Conservation (phyloP, 495 filamentous ascomycete species). For the Recurvomyces mirabilis region DNA sequence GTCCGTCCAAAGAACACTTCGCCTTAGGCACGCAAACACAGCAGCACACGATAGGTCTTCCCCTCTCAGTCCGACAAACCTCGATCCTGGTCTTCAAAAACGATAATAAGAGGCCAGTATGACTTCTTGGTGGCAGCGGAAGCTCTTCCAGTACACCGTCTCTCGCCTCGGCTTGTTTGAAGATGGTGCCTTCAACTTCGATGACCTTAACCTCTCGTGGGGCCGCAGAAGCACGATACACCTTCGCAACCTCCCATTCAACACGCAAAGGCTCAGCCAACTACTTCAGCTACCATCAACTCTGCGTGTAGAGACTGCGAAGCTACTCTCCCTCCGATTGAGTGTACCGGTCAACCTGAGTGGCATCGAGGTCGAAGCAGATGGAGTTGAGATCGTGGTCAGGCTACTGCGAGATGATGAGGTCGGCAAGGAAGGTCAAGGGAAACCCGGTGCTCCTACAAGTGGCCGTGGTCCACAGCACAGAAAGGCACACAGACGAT, state of each 20-base stretch:
- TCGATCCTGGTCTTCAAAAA: too few relatives aligned
- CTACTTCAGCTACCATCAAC: constrained; percentile 59
- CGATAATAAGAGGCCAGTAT: too few relatives aligned
- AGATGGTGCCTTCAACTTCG: constrained; percentile 63
- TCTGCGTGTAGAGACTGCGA: constrained; percentile 58
- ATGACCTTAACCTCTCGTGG: constrained; percentile 65
- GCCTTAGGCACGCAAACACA: not conserved
- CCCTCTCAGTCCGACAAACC: not conserved
- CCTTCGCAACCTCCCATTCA: constrained; percentile 65
- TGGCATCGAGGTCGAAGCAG: constrained; percentile 63
- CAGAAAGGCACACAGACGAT: constrained; percentile 9
- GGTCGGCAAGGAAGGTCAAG: constrained; percentile 4
- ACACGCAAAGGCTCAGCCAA: constrained; percentile 56
- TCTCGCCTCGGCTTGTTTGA: constrained; percentile 73
- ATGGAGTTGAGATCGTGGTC: constrained; percentile 43
- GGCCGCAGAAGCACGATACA: constrained; percentile 69
- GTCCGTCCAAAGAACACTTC: too few relatives aligned
- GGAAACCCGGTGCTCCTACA: constrained; percentile 3
- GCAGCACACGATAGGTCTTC: not conserved
- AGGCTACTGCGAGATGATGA: constrained; percentile 8
- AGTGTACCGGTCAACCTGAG: constrained; percentile 75
- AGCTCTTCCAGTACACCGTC: constrained; percentile 65
- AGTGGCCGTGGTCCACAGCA: constrained; percentile 12
- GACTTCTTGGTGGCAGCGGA: constrained; percentile 22
- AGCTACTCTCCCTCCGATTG: constrained; percentile 56